Percentiles rank a stretch among this genome's conserved stretches.
These are phyloP conservation scores for Blastobotrys parvus DNA, from an alignment of 805 yeast genomes.

Conservation along the genomic window DNA sequence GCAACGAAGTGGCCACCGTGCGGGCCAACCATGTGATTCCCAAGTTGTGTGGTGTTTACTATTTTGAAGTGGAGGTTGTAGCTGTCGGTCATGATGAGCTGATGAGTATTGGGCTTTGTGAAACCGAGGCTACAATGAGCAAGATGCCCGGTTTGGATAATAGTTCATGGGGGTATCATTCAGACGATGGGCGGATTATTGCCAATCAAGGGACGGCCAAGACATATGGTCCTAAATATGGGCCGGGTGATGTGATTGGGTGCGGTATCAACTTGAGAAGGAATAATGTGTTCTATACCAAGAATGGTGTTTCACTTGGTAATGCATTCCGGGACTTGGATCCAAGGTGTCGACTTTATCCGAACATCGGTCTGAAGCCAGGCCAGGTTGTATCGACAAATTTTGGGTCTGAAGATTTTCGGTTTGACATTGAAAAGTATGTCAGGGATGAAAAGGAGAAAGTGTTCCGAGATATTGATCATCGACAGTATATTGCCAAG, in stretches of 20 bases:
- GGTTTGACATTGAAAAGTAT: conserved; percentile 52
- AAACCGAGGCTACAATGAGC: conserved; percentile 23
- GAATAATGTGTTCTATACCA: conserved; percentile 62
- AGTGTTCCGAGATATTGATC: conserved; percentile 17
- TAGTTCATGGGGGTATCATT: conserved; percentile 45
- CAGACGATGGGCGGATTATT: conserved; percentile 40
- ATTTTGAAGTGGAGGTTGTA: conserved; percentile 40
- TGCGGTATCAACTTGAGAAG: conserved; percentile 71
- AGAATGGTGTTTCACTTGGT: conserved; percentile 64
- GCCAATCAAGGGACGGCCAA: conserved; percentile 34
- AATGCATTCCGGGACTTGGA: conserved; percentile 41
- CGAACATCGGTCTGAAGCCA: conserved; percentile 39
- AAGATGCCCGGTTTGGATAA: conserved; percentile 42
- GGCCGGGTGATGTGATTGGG: conserved; percentile 62
- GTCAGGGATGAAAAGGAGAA: conserved; percentile 37
- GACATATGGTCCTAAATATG: conserved; percentile 39
- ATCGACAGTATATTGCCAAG: neutral
- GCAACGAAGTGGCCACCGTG: conserved; percentile 16
- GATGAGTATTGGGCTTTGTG: conserved; percentile 40
- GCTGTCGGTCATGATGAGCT: conserved; percentile 33
- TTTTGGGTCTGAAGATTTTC: conserved; percentile 43
- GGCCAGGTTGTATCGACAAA: conserved; percentile 42
- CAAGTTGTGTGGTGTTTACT: conserved; percentile 38
- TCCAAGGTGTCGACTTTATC: conserved; percentile 34
- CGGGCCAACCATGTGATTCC: conserved; percentile 33